These are phyloP conservation scores for Russula dissimulans DNA, from an alignment of 768 basidiomycete species.

Conservation along the genomic window DNA sequence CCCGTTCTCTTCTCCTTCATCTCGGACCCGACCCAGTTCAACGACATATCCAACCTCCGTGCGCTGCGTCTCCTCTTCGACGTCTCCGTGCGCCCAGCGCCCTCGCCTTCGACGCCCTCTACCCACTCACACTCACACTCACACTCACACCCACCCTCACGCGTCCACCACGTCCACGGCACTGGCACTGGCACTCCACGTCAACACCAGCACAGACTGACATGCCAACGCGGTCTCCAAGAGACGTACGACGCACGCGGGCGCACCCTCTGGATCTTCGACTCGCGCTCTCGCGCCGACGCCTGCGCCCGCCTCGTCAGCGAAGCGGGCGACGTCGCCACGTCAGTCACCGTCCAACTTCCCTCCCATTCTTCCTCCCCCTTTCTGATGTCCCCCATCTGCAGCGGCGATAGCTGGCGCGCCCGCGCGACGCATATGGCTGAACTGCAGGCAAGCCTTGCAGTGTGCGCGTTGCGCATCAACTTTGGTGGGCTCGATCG, in stretches of 20 bases:
- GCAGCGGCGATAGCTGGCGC: constrained; percentile 77
- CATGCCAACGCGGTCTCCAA: constrained; percentile 58
- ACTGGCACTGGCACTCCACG: constrained; percentile 36
- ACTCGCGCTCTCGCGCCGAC: constrained; percentile 54
- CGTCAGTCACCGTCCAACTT: constrained; percentile 37
- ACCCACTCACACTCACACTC: constrained; percentile 28
- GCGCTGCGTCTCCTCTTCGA: constrained; percentile 66
- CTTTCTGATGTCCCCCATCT: background rate
- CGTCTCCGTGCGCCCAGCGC: constrained; percentile 51
- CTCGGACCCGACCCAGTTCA: constrained; percentile 36
- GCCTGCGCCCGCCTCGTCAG: constrained; percentile 60
- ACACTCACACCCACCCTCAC: too few relatives aligned
- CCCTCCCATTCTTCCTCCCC: background rate
- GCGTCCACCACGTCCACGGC: background rate
- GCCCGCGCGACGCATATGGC: constrained; percentile 58
- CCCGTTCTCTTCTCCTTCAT: constrained; percentile 45
- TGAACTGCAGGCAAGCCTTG: constrained; percentile 64
- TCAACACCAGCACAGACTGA: constrained; percentile 45
- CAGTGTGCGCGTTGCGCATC: constrained; percentile 51
- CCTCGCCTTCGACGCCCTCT: constrained; percentile 23
- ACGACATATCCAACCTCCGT: constrained; percentile 51
- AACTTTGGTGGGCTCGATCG: constrained; percentile 70
- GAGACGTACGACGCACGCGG: constrained; percentile 52
- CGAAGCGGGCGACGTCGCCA: constrained; percentile 48
- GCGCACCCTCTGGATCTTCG: constrained; percentile 68